Evolutionary conservation across 306 rosid genomes (phyloP).

Genomic region (Quercus mongolica): DNA sequence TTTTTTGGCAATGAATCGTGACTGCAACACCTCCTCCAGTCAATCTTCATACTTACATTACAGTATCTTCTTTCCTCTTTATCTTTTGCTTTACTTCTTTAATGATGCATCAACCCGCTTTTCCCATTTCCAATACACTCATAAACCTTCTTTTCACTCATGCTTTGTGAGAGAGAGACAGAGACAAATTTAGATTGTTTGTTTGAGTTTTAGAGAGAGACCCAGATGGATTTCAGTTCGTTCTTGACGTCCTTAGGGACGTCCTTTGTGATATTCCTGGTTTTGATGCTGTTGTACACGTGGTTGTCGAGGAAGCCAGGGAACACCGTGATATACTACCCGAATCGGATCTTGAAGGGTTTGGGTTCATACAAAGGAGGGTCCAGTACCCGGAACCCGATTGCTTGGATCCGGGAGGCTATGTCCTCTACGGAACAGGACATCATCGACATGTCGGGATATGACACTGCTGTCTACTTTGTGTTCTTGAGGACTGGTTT

Average conservation of each 20-base stretch:
- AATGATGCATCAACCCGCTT: not conserved
- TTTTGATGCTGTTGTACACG: conserved; percentile 60
- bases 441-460: conserved; percentile 67
- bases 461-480: conserved; percentile 90
- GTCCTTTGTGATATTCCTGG: conserved; percentile 66
- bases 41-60: not conserved
- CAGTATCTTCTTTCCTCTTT: conserved; percentile 5
- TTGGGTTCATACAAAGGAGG: conserved; percentile 58
- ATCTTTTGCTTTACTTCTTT: not conserved
- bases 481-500: conserved; percentile 80
- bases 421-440: conserved; percentile 62
- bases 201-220: conserved; percentile 3
- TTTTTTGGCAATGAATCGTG: too few species aligned
- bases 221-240: conserved; percentile 74
- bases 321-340: conserved; percentile 77
- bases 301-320: conserved; percentile 61
- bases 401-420: conserved; percentile 83
- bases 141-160: not conserved
- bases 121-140: not conserved
- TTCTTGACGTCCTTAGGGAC: conserved; percentile 87
- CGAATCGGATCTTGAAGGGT: conserved; percentile 78
- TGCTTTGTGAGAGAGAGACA: not conserved
- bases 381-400: conserved; percentile 51
- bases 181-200: not conserved
- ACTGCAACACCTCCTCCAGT: too few species aligned